Evolutionary conservation across 2,329 filamentous ascomycete species (phyloP), one percentile per base, ranked within the genome.

Genomic region (Monosporascus sp.): DNA sequence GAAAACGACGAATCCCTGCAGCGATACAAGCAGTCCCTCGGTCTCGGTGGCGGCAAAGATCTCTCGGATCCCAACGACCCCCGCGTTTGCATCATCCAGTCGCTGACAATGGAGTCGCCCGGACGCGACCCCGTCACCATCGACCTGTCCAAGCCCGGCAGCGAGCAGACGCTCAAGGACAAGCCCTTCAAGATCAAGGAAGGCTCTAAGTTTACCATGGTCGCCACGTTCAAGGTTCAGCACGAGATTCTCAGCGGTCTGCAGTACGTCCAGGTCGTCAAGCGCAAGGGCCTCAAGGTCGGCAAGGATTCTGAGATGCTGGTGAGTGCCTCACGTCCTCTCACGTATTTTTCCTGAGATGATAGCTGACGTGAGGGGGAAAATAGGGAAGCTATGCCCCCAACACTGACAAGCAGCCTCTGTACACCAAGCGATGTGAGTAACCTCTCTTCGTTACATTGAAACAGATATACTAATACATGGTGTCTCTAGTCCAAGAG

Each of bases 281-380:
- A 94, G 81, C 82, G 92, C 64, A 91, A 91, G 79, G 89, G 89
- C 51, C 81, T 97, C 69, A 84, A 83, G 55, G 84, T 93, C 56
- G 89, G 88, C 77, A 99, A 97, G 83, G 88, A 94, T 67, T 89
- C 95, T 64, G 93, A 97, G 78, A 99, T 99, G 94, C 88, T 99
- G 81, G 91, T 94, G 73, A 67, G 87, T 79, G 37, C 44, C 15
- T 43, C 8, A 38, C 51, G 20, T 24, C 48, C 37, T 31, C 6
- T 25, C 15, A 45, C 39, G 9, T 3, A 47, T 48, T 27, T 25
- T 18, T 27, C 35, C 17, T 38, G 14, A 11, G 22, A 63, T 31
- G 15, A 3, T 44, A 50, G 35, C 60, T 72, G 50, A 74, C 58
- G 38, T 47, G 44, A 18, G 31, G 9, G 27, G 31, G 11, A 8